Evolutionary conservation across 345 rosid genomes (phyloP).

Genomic region (Lepidium sativum): DNA sequence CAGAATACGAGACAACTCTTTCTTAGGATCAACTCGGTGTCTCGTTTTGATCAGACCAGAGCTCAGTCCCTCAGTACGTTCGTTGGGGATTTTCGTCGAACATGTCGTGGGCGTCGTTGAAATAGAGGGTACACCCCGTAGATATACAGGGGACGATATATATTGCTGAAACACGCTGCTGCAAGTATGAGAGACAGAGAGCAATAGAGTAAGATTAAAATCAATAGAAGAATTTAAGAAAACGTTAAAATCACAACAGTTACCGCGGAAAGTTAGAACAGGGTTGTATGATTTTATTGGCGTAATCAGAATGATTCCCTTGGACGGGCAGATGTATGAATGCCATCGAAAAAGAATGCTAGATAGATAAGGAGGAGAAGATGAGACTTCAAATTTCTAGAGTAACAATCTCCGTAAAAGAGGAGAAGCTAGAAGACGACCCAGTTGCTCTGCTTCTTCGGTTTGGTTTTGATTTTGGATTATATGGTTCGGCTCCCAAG

Average conservation of each 20-base stretch:
- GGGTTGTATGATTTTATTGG: neutral
- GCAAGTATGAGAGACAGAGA: neutral
- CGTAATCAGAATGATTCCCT: neutral
- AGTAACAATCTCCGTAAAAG: neutral
- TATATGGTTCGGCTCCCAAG: neutral
- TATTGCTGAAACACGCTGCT: constrained; percentile 11
- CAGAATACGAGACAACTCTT: constrained; percentile 55
- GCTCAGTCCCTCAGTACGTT: constrained; percentile 13
- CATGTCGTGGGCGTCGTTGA: constrained; percentile 22
- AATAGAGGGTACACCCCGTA: neutral
- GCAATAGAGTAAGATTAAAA: neutral
- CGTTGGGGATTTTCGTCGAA: constrained; percentile 33
- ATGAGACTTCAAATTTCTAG: neutral
- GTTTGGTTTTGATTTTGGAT: neutral
- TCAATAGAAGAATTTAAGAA: neutral
- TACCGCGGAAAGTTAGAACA: neutral
- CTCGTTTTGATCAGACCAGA: constrained; percentile 22
- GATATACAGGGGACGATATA: neutral
- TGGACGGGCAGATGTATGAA: neutral
- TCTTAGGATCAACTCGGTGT: constrained; percentile 37
- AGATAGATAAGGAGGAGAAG: neutral
- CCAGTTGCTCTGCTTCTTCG: neutral
- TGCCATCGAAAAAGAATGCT: neutral
- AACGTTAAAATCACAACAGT: neutral
- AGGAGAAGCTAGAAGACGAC: neutral